These are phyloP conservation scores for Arachis hypogaea DNA, from an alignment of 306 rosid species.

Conservation along the genomic window DNA sequence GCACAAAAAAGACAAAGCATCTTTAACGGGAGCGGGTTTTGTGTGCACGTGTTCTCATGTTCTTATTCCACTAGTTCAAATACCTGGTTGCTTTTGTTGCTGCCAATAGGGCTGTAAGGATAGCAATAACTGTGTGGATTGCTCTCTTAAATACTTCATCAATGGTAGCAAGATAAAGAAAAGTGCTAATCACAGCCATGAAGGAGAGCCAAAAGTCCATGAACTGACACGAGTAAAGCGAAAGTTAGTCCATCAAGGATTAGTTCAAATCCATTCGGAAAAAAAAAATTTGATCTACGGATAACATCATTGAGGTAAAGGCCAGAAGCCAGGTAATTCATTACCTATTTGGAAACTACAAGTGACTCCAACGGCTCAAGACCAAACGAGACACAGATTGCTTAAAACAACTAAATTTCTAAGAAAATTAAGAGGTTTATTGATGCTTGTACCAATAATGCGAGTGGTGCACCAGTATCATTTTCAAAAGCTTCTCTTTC, in stretches of 20 bases:
- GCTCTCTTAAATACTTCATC: slow-evolving; percentile 72
- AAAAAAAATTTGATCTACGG: no score
- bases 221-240: slow-evolving; percentile 60
- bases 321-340: no score
- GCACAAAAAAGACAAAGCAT: not conserved
- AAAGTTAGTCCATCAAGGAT: no score
- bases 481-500: not conserved
- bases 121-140: slow-evolving; percentile 74
- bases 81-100: slow-evolving; percentile 81
- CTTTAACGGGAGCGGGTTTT: not conserved
- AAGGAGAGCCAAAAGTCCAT: slow-evolving; percentile 95
- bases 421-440: not conserved
- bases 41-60: not conserved
- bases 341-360: not conserved
- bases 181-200: slow-evolving; percentile 90
- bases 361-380: not conserved
- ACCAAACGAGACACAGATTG: not conserved
- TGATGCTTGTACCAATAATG: slow-evolving; percentile 19
- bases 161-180: slow-evolving; percentile 70
- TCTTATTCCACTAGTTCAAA: not conserved
- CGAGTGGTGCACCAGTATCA: slow-evolving; percentile 8
- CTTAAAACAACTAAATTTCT: not conserved
- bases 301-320: no score
- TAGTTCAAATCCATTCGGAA: no score
- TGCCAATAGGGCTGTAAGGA: slow-evolving; percentile 87